Conservation (phyloP, 345 rosid species). For the Syzygium jambos region DNA sequence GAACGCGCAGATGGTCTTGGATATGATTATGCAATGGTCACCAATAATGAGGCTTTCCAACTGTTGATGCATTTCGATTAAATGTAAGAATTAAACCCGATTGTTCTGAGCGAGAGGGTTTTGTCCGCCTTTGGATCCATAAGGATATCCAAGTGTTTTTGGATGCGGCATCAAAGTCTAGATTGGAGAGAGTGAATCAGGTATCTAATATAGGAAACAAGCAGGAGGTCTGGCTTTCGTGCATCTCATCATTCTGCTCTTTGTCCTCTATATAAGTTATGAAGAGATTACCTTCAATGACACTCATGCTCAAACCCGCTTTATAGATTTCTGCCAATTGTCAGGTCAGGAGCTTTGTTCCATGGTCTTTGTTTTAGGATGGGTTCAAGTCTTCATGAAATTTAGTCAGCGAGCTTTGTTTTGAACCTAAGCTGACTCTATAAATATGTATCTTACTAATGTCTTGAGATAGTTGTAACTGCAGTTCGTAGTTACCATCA, state of each 20-base stretch:
- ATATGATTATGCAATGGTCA: slow-evolving; percentile 66
- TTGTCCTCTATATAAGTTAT: not conserved
- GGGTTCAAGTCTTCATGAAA: not conserved
- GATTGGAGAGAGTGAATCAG: not conserved
- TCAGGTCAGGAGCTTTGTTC: not conserved
- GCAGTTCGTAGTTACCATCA: not conserved
- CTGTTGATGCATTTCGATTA: slow-evolving; percentile 62
- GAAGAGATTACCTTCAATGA: not conserved
- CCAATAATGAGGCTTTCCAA: slow-evolving; percentile 44
- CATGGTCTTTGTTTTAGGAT: not conserved
- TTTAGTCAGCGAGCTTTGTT: not conserved
- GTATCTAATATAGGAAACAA: not conserved
- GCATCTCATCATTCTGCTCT: not conserved
- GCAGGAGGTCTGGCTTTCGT: not conserved
- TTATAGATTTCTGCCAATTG: not conserved
- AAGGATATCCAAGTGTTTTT: not conserved
- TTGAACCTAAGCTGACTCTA: not conserved
- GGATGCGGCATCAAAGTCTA: not conserved
- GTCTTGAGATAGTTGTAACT: not conserved
- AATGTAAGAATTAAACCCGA: not conserved
- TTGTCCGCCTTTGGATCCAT: not conserved
- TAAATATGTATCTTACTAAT: not conserved
- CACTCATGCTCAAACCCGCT: not conserved
- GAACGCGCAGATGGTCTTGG: slow-evolving; percentile 47
- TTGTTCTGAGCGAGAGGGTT: not conserved